phyloP scores from a whole-genome alignment of 441 rosid genomes.

The Capsella rubella region DNA sequence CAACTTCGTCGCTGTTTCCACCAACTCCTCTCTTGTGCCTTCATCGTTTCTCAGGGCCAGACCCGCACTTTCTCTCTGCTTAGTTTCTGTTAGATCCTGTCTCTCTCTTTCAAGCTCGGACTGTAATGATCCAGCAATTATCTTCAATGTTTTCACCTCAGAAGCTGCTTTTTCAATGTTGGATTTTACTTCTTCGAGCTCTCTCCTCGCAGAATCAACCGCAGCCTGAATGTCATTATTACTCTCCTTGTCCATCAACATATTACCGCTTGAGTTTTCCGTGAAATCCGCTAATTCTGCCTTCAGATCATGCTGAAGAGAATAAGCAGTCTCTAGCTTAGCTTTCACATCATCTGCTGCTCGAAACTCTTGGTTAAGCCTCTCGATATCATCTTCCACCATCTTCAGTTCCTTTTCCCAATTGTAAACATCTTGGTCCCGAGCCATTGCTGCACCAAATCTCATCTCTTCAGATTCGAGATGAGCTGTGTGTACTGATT shows the following conservation, averaged over 20 bases:
- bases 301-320: constrained; percentile 66
- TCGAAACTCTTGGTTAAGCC: constrained; percentile 68
- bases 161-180: constrained; percentile 81
- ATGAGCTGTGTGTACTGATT: constrained; percentile 81
- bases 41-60: constrained; percentile 59
- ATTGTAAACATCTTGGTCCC: constrained; percentile 75
- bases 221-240: constrained; percentile 60
- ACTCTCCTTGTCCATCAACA: constrained; percentile 47
- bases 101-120: constrained; percentile 76
- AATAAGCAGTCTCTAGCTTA: constrained; percentile 71
- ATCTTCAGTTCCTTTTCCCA: constrained; percentile 93
- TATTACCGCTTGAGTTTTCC: constrained; percentile 46
- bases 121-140: constrained; percentile 67
- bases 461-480: constrained; percentile 90
- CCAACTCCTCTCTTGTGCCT: constrained; percentile 63
- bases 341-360: constrained; percentile 71
- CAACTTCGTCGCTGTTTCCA: constrained; percentile 66
- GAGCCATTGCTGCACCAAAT: constrained; percentile 79
- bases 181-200: constrained; percentile 78
- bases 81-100: constrained; percentile 54
- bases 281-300: constrained; percentile 72
- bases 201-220: constrained; percentile 82
- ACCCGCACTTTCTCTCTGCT: constrained; percentile 67
- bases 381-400: constrained; percentile 83
- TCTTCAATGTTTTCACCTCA: constrained; percentile 77